Percentiles rank a stretch among this genome's conserved stretches.
These are phyloP conservation scores for Penicillium occitanis DNA, from an alignment of 2,329 filamentous ascomycete species.

Conservation along the genomic window DNA sequence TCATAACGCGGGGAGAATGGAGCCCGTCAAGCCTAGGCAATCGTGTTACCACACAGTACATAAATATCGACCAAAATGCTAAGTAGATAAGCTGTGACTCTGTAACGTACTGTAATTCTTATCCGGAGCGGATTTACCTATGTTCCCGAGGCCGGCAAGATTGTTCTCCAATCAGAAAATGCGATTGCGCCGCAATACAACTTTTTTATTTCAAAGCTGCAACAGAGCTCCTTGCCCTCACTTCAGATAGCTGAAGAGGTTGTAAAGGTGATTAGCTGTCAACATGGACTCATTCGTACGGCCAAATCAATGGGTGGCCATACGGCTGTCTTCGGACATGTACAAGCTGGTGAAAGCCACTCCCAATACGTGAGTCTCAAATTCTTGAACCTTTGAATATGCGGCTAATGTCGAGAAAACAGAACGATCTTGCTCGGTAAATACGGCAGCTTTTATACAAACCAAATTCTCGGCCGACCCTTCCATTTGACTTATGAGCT, in stretches of 20 bases:
- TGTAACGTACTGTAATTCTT: slow-evolving; percentile 2
- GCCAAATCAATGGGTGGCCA: slow-evolving; percentile 38
- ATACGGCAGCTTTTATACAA: slow-evolving; percentile 86
- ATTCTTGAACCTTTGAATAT: slow-evolving; percentile 26
- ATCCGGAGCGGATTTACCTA: slow-evolving; percentile 10
- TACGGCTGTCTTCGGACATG: slow-evolving; percentile 54
- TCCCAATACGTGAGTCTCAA: slow-evolving; percentile 62
- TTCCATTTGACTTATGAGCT: slow-evolving; percentile 92
- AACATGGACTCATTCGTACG: slow-evolving; percentile 42
- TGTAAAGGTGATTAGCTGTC: not conserved
- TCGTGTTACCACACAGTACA: slow-evolving; percentile 17
- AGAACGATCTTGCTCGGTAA: slow-evolving; percentile 88
- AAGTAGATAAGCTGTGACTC: not conserved
- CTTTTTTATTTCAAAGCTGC: not conserved
- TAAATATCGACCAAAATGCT: too few species aligned
- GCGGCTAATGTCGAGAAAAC: slow-evolving; percentile 20
- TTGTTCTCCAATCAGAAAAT: slow-evolving; percentile 8
- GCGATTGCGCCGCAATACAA: not conserved
- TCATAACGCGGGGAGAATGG: slow-evolving; percentile 18
- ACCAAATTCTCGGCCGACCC: slow-evolving; percentile 85
- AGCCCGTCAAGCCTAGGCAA: slow-evolving; percentile 11
- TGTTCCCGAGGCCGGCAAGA: not conserved
- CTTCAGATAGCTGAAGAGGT: not conserved
- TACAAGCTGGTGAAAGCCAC: slow-evolving; percentile 59
- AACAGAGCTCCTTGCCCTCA: not conserved